Evolutionary conservation across 2,329 filamentous ascomycete genomes (phyloP), one percentile per base, ranked within the genome.

Genomic region (Sporothrix inflata): DNA sequence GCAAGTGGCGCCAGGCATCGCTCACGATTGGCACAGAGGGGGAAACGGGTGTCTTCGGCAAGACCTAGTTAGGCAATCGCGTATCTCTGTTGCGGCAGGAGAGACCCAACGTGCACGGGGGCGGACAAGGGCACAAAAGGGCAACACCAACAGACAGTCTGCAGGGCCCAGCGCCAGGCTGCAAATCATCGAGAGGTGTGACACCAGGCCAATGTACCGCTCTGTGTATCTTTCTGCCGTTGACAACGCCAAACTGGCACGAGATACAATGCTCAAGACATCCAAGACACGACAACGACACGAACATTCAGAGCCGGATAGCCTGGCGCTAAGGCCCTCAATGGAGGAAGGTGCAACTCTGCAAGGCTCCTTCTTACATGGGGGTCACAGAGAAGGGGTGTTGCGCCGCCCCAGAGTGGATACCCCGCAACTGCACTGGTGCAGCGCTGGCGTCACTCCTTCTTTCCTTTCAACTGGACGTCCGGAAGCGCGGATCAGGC

Each of bases 1-100:
- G 60, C 53, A 49, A 71, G 72, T 69, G 73, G 70, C 45, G 53
- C 38, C 69, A 66, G 71, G 57, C 57, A 42, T 45, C 34, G 40
- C 21, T 34, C 47, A 49, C 40, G 71, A 70, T 65, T 73, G 71
- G 71, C 38, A 14, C 27, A 38, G 65, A 67, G 42, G 40, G 65
- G 24, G 27, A 14, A 38, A 51, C 66, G 70, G 69, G 38, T 49
- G 69, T 49, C 30, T 49, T 71, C 69, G 72, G 72, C 72, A 71
- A 21, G 70, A n/a, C 55, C 69, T 11, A 70, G 57, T 60, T 57
- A 53, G 69, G 65, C 55, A 69, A 51, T 34, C 42, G 63, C 55
- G 51, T n/a, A 61, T 60, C 61, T 66, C 12, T 57, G 30, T 47
- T 19, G 49, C 24, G 49, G 40, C 51, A 49, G 49, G 38, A 55